phyloP scores from a whole-genome alignment of 1,284 basidiomycete species.

The Xerocomus nothofagi region DNA sequence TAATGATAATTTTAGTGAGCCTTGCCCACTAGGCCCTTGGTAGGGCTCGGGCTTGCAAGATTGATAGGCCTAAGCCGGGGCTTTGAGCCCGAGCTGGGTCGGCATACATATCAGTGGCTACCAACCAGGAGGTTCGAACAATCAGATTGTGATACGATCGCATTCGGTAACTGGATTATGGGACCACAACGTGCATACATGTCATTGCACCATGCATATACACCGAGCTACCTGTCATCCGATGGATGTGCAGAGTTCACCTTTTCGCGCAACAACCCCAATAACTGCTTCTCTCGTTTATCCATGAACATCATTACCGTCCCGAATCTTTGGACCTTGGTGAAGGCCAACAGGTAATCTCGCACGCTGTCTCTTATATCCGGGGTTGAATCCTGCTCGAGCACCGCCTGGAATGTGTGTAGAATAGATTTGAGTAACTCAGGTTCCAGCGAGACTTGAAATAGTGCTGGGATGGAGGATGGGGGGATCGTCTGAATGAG shows the following conservation, averaged over 20 bases:
- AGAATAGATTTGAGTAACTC: conserved; percentile 56
- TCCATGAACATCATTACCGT: conserved; percentile 66
- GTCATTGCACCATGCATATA: background rate
- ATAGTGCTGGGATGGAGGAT: conserved; percentile 52
- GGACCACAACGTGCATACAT: no score
- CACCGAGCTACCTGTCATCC: background rate
- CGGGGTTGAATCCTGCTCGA: conserved; percentile 27
- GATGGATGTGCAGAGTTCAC: conserved; percentile 16
- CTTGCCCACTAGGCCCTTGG: no score
- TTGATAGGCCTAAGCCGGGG: no score
- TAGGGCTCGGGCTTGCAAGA: no score
- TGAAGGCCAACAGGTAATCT: conserved; percentile 53
- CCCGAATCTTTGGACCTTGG: conserved; percentile 57
- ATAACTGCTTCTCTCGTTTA: conserved; percentile 47
- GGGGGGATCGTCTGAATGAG: conserved; percentile 51
- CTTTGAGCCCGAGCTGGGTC: no score
- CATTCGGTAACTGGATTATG: background rate
- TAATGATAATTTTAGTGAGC: no score
- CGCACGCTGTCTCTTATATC: conserved; percentile 32
- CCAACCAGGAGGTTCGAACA: no score
- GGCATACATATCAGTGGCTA: no score
- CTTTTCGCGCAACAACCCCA: conserved; percentile 39
- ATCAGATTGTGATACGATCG: no score
- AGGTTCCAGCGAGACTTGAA: conserved; percentile 67
- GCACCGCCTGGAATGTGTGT: conserved; percentile 43